phyloP scores from a whole-genome alignment of 2,329 filamentous ascomycete species.

The Apiospora koreana region DNA sequence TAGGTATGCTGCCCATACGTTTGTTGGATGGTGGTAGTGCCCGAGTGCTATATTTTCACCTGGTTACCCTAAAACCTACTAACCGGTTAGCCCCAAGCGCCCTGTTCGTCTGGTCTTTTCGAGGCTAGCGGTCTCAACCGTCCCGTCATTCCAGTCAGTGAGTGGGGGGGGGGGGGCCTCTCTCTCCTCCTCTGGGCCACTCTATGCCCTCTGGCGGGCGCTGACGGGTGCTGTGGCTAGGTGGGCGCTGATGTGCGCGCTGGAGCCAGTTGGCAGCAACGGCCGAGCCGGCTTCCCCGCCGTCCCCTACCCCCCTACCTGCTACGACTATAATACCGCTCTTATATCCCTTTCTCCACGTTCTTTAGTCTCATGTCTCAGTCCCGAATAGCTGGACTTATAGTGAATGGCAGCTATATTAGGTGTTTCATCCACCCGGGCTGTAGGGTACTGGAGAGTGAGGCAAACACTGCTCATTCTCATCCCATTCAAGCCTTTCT shows the following conservation, averaged over 20 bases:
- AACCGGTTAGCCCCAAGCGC: background rate
- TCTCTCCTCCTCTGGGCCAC: background rate
- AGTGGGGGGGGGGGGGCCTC: background rate
- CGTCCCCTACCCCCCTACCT: background rate
- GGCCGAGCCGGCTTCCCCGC: background rate
- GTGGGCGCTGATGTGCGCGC: background rate
- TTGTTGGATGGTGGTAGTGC: background rate
- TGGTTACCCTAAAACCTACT: background rate
- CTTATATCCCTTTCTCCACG: background rate
- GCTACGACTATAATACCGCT: background rate
- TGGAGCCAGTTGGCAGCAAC: background rate
- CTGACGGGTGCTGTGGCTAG: no score
- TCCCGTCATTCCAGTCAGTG: background rate
- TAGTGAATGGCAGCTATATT: background rate
- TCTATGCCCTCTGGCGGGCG: background rate
- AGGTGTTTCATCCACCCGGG: background rate
- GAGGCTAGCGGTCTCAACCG: background rate
- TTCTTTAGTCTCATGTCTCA: background rate
- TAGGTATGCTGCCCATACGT: background rate
- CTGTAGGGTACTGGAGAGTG: background rate
- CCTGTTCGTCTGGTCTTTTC: slow-evolving; percentile 8
- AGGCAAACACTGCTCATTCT: background rate
- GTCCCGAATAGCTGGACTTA: background rate
- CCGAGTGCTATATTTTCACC: background rate
- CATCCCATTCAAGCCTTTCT: background rate